Evolutionary conservation across 148 eudicot species (phyloP).

Genomic region (Cornus controversa): DNA sequence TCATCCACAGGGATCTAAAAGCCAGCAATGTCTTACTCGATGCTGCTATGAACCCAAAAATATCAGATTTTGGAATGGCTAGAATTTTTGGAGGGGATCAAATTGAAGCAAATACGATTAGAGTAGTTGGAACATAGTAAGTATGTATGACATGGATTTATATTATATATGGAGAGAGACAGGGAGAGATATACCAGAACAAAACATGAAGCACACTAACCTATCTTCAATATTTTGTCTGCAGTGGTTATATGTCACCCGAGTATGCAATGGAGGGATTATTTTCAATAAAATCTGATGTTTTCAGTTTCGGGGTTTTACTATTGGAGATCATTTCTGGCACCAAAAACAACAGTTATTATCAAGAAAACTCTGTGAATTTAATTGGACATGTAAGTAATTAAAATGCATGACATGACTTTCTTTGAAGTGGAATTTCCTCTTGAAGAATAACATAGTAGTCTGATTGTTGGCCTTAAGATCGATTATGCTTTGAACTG

Average conservation of each 20-base stretch:
- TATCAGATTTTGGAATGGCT: constrained; percentile 25
- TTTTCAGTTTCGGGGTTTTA: background rate
- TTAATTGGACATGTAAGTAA: background rate
- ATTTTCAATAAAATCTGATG: background rate
- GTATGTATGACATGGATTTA: background rate
- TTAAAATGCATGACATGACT: too few species aligned
- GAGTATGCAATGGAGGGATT: background rate
- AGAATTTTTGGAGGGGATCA: constrained; percentile 20
- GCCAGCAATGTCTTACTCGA: constrained; percentile 19
- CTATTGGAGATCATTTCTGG: background rate
- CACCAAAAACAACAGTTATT: background rate
- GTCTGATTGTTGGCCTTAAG: too few species aligned
- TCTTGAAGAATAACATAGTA: too few species aligned
- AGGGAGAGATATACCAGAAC: too few species aligned
- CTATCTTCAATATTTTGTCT: background rate
- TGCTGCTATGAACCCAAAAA: constrained; percentile 15
- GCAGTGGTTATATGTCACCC: background rate
- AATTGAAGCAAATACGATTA: constrained; percentile 6
- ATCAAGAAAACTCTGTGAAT: background rate
- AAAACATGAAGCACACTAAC: too few species aligned
- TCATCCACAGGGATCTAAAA: constrained; percentile 21
- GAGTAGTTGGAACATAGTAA: constrained; percentile 23
- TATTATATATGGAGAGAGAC: too few species aligned
- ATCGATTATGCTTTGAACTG: too few species aligned
- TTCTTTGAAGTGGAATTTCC: too few species aligned